Conservation (phyloP, 1,139 yeast genomes). For the Blastobotrys persicus region DNA sequence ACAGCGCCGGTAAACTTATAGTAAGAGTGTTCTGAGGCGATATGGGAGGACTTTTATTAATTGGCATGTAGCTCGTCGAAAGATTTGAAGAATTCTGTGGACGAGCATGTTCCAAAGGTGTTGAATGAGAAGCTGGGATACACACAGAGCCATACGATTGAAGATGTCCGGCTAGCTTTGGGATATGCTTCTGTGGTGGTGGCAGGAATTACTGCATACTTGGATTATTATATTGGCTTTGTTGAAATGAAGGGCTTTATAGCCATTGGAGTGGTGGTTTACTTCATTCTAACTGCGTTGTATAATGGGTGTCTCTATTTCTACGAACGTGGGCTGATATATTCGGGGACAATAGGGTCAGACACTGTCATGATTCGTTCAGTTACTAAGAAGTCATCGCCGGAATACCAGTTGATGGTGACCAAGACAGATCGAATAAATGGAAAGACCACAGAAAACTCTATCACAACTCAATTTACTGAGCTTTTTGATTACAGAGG, state of each 20-base stretch:
- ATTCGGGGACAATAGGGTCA: constrained; percentile 49
- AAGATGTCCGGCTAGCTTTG: constrained; percentile 63
- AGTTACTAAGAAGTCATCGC: constrained; percentile 41
- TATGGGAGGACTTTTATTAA: background rate
- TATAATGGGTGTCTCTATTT: constrained; percentile 50
- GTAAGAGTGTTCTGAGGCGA: constrained; percentile 21
- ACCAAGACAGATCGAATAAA: constrained; percentile 28
- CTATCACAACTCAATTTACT: constrained; percentile 21
- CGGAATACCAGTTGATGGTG: constrained; percentile 46
- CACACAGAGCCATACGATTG: constrained; percentile 53
- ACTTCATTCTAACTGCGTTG: constrained; percentile 50
- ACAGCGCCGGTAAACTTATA: constrained; percentile 28
- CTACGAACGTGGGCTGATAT: constrained; percentile 56
- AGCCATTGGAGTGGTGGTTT: constrained; percentile 47
- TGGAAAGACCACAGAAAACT: constrained; percentile 10
- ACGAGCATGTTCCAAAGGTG: constrained; percentile 36
- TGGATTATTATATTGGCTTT: constrained; percentile 63
- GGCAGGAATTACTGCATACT: constrained; percentile 62
- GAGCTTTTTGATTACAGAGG: constrained; percentile 33
- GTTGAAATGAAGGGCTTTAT: constrained; percentile 42
- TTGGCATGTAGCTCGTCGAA: constrained; percentile 27
- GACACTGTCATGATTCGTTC: constrained; percentile 32
- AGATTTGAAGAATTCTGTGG: constrained; percentile 37
- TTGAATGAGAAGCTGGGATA: constrained; percentile 55
- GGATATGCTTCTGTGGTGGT: constrained; percentile 66